Percentiles rank a stretch among this genome's conserved stretches.
Conservation (phyloP, 768 basidiomycete genomes). For the Lactarius tabidus region DNA sequence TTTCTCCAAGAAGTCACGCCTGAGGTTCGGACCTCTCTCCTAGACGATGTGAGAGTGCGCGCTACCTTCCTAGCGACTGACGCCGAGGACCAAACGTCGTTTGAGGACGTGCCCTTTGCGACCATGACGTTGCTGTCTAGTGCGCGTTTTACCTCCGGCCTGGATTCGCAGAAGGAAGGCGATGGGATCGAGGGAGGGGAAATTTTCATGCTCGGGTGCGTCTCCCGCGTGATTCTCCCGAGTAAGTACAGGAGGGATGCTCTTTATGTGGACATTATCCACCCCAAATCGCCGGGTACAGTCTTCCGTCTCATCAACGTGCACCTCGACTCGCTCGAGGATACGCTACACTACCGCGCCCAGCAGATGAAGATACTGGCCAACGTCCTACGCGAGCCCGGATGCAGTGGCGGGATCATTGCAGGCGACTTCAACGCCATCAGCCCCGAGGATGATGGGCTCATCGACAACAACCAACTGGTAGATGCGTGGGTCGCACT, state of each 20-base stretch:
- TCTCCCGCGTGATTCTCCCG: neutral
- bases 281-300: slow-evolving; percentile 29
- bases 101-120: neutral
- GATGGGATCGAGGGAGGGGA: neutral
- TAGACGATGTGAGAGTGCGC: neutral
- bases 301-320: slow-evolving; percentile 38
- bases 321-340: slow-evolving; percentile 35
- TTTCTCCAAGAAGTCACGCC: slow-evolving; percentile 9
- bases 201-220: neutral
- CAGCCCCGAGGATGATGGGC: slow-evolving; percentile 34
- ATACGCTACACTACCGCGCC: slow-evolving; percentile 19
- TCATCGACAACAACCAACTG: slow-evolving; percentile 37
- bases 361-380: slow-evolving; percentile 33
- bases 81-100: slow-evolving; percentile 9
- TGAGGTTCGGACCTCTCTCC: neutral
- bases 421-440: slow-evolving; percentile 48
- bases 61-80: neutral
- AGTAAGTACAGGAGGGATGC: slow-evolving; percentile 34
- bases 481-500: slow-evolving; percentile 42
- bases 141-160: neutral
- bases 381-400: slow-evolving; percentile 38
- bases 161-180: neutral
- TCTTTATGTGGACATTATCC: slow-evolving; percentile 37
- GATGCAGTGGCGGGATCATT: slow-evolving; percentile 41
- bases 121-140: slow-evolving; percentile 16